Conservation (phyloP, 2,329 filamentous ascomycete genomes). For the Septoria petroselini region DNA sequence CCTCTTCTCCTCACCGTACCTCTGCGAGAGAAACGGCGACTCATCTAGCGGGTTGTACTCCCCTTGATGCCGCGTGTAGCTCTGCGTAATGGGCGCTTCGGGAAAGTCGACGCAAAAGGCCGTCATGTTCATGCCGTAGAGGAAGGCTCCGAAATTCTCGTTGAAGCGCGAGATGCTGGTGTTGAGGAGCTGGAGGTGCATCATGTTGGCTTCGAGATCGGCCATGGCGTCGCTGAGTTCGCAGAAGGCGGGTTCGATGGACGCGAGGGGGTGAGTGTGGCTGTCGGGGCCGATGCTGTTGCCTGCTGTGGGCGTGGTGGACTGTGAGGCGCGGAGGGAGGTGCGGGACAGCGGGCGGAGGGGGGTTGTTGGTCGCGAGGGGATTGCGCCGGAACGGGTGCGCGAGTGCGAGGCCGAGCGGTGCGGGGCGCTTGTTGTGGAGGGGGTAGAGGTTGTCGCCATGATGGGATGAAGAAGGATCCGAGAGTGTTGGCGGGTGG, state of each 20-base stretch:
- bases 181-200: constrained; percentile 95
- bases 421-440: constrained; percentile 11
- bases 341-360: constrained; percentile 85
- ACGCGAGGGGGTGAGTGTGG: constrained; percentile 67
- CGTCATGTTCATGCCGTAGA: constrained; percentile 98
- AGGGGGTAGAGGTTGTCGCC: constrained; percentile 23
- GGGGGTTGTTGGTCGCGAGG: constrained; percentile 83
- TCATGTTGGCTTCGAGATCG: constrained; percentile 93
- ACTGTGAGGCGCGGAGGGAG: constrained; percentile 70
- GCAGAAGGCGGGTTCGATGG: constrained; percentile 84
- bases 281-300: constrained; percentile 44
- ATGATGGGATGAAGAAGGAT: constrained; percentile 9
- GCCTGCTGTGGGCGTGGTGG: constrained; percentile 45
- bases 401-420: constrained; percentile 45
- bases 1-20: constrained; percentile 13
- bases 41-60: constrained; percentile 23
- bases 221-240: constrained; percentile 92
- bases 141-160: constrained; percentile 91
- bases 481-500: not conserved
- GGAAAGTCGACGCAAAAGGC: constrained; percentile 98
- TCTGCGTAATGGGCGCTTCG: constrained; percentile 83
- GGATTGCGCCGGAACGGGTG: constrained; percentile 42
- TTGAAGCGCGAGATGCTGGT: constrained; percentile 89
- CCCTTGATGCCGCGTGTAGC: constrained; percentile 63
- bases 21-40: constrained; percentile 28